Conservation (phyloP, 495 filamentous ascomycete species). For the Copromyces sp. region DNA sequence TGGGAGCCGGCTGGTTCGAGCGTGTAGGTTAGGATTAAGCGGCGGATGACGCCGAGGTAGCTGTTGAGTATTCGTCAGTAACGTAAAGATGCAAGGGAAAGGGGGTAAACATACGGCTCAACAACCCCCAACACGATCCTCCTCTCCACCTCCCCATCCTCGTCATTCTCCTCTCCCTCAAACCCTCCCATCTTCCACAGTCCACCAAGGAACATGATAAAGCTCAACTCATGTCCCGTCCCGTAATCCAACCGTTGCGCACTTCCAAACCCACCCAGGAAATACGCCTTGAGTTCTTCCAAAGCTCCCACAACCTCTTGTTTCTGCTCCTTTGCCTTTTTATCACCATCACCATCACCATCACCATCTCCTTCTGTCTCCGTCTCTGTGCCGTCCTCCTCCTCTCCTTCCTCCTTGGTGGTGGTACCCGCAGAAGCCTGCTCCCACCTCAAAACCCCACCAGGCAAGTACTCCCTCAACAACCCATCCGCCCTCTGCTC, state of each 20-base stretch:
- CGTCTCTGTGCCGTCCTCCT: neutral
- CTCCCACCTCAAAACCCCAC: constrained; percentile 34
- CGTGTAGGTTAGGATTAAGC: constrained; percentile 81
- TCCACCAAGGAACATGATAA: constrained; percentile 79
- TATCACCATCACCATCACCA: neutral
- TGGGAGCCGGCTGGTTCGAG: constrained; percentile 94
- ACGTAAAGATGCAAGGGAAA: neutral
- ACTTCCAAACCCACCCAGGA: constrained; percentile 82
- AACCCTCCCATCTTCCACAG: constrained; percentile 89
- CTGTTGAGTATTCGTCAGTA: constrained; percentile 25
- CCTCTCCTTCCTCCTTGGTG: constrained; percentile 2
- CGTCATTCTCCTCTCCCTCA: constrained; percentile 37
- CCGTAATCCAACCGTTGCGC: constrained; percentile 86
- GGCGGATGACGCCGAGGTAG: constrained; percentile 74
- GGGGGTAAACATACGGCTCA: constrained; percentile 52
- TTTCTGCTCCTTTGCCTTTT: neutral
- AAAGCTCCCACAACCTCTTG: constrained; percentile 1
- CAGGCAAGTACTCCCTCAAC: constrained; percentile 52
- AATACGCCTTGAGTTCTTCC: constrained; percentile 66
- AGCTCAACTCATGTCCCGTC: constrained; percentile 91
- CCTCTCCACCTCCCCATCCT: constrained; percentile 44
- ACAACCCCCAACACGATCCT: constrained; percentile 71
- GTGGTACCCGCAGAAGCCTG: too few species aligned
- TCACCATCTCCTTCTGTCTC: neutral
- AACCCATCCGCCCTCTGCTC: constrained; percentile 47